phyloP scores from a whole-genome alignment of 2,329 filamentous ascomycete species.

The Dactylellina sp. region DNA sequence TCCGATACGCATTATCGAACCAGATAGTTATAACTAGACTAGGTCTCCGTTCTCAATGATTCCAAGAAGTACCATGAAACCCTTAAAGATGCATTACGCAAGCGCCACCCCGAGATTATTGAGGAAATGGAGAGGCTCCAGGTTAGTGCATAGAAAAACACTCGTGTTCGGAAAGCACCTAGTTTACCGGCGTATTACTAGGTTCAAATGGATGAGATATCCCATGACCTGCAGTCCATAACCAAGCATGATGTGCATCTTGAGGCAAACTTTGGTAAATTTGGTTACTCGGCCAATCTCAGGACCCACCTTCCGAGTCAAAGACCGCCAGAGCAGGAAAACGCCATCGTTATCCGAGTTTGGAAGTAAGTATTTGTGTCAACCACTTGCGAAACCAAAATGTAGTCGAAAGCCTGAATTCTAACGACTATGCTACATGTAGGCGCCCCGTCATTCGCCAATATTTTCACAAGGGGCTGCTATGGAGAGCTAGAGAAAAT shows the following conservation, averaged over 20 bases:
- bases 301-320: slow-evolving; percentile 65
- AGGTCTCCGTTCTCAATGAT: slow-evolving; percentile 32
- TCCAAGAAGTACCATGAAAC: slow-evolving; percentile 38
- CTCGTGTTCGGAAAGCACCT: not conserved
- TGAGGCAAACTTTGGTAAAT: slow-evolving; percentile 73
- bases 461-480: slow-evolving; percentile 74
- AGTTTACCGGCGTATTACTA: slow-evolving; percentile 1
- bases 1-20: not conserved
- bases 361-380: slow-evolving; percentile 37
- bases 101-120: slow-evolving; percentile 36
- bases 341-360: slow-evolving; percentile 32
- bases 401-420: slow-evolving; percentile 53
- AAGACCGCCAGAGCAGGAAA: slow-evolving; percentile 58
- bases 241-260: slow-evolving; percentile 64
- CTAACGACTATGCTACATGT: slow-evolving; percentile 65
- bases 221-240: slow-evolving; percentile 32
- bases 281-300: slow-evolving; percentile 72
- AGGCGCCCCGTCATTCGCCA: slow-evolving; percentile 73
- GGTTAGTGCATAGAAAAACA: not conserved
- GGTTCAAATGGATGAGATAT: slow-evolving; percentile 51
- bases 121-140: slow-evolving; percentile 49
- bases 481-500: slow-evolving; percentile 72
- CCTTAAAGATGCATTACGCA: slow-evolving; percentile 61
- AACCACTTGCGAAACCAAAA: not conserved
- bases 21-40: not conserved